A percentile compares a stretch with the other conserved stretches of the same genome.
Conservation (phyloP, 768 basidiomycete species). For the Mycena crocata region DNA sequence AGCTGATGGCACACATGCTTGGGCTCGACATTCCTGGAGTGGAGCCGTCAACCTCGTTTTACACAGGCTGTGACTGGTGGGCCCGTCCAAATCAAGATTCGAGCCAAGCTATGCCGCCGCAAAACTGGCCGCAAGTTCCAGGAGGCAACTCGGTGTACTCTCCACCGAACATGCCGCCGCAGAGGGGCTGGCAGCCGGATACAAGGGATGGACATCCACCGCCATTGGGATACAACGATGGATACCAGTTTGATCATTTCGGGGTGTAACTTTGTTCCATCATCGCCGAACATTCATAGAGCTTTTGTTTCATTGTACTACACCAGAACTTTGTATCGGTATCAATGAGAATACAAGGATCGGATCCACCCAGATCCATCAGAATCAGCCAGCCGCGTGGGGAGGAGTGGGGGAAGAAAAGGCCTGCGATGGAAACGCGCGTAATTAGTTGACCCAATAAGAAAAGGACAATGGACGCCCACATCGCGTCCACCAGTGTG, state of each 20-base stretch:
- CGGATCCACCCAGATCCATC: slow-evolving; percentile 14
- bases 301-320: slow-evolving; percentile 7
- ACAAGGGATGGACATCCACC: not conserved
- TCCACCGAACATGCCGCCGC: slow-evolving; percentile 16
- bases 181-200: slow-evolving; percentile 19
- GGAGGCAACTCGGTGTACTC: slow-evolving; percentile 13
- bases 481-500: no score
- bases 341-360: slow-evolving; percentile 25
- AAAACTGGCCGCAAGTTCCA: slow-evolving; percentile 23
- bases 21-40: slow-evolving; percentile 74
- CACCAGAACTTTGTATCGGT: slow-evolving; percentile 16
- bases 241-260: slow-evolving; percentile 31
- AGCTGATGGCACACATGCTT: slow-evolving; percentile 80
- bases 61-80: slow-evolving; percentile 77
- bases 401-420: not conserved
- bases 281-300: slow-evolving; percentile 16
- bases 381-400: no score
- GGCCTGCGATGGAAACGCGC: not conserved
- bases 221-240: slow-evolving; percentile 18
- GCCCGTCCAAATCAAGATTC: slow-evolving; percentile 54
- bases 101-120: slow-evolving; percentile 33
- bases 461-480: no score
- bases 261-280: slow-evolving; percentile 22
- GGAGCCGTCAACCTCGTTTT: slow-evolving; percentile 68
- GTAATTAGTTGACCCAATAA: slow-evolving; percentile 3